These are phyloP conservation scores for Candida endomychidarum DNA, from an alignment of 805 yeast species.

Conservation along the genomic window DNA sequence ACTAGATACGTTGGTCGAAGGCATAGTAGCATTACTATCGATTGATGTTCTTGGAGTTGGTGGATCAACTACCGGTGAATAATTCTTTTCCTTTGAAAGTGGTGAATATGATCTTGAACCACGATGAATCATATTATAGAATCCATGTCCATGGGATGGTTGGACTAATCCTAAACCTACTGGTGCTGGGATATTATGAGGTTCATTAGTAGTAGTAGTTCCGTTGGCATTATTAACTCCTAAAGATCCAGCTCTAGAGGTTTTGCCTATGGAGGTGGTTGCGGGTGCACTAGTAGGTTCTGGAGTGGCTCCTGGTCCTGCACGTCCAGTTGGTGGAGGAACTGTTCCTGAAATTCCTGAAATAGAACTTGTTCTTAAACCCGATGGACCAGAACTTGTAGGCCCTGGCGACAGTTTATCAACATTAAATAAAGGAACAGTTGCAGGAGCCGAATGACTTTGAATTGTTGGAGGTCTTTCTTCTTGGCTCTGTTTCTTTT, in stretches of 20 bases:
- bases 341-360: too few relatives aligned
- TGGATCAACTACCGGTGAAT: conserved; percentile 14
- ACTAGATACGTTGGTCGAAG: conserved; percentile 4
- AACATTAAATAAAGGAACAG: conserved; percentile 4
- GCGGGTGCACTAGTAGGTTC: too few relatives aligned
- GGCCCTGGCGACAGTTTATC: conserved; percentile 7
- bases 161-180: conserved; percentile 4
- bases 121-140: conserved; percentile 1
- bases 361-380: too few relatives aligned
- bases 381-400: too few relatives aligned
- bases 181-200: too few relatives aligned
- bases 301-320: too few relatives aligned
- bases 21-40: conserved; percentile 4
- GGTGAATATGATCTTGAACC: conserved; percentile 15
- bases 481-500: not conserved
- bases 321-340: too few relatives aligned
- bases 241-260: not conserved
- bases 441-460: conserved; percentile 7
- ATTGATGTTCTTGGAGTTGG: conserved; percentile 16
- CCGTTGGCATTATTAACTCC: too few relatives aligned
- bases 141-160: conserved; percentile 1
- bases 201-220: too few relatives aligned
- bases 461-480: conserved; percentile 5
- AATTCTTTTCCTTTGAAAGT: conserved; percentile 12
- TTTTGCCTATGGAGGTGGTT: too few relatives aligned